These are phyloP conservation scores for Yarrowia alimentaria DNA, from an alignment of 805 yeast species.

Conservation along the genomic window DNA sequence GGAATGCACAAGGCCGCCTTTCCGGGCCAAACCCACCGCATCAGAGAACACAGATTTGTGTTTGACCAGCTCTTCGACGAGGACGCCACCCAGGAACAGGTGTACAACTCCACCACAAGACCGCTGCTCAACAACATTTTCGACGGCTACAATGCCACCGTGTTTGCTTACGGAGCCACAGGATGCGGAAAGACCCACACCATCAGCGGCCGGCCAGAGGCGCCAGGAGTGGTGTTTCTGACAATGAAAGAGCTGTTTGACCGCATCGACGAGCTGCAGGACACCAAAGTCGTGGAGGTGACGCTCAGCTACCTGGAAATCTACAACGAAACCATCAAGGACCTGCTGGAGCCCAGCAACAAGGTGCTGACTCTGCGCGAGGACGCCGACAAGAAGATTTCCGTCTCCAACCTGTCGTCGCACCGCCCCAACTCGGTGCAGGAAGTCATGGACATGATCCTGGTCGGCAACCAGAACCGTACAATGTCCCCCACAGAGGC, in stretches of 20 bases:
- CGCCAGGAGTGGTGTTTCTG: constrained; percentile 77
- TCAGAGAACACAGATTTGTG: constrained; percentile 73
- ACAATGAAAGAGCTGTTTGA: constrained; percentile 74
- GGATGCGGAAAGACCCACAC: constrained; percentile 98
- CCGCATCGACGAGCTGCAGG: constrained; percentile 55
- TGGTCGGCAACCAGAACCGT: constrained; percentile 69
- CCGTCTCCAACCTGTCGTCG: constrained; percentile 67
- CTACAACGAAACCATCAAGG: constrained; percentile 85
- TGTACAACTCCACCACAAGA: constrained; percentile 62
- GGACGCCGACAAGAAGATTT: constrained; percentile 60
- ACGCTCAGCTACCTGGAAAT: constrained; percentile 72
- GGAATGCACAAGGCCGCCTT: constrained; percentile 47
- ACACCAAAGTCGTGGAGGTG: constrained; percentile 57
- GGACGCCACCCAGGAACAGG: constrained; percentile 60
- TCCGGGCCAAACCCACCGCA: constrained; percentile 46
- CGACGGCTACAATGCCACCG: constrained; percentile 86
- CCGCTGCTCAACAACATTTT: constrained; percentile 72
- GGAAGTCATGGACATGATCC: constrained; percentile 60
- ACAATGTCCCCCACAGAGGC: constrained; percentile 89
- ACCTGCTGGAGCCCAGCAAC: constrained; percentile 60
- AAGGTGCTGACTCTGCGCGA: constrained; percentile 58
- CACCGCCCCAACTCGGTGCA: constrained; percentile 51
- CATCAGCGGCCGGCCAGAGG: constrained; percentile 66
- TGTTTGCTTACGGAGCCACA: constrained; percentile 93
- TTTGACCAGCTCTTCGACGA: constrained; percentile 80